Percentiles rank a stretch among this genome's conserved stretches.
phyloP scores from a whole-genome alignment of 345 rosid genomes.

The Raphanus raphanistrum region DNA sequence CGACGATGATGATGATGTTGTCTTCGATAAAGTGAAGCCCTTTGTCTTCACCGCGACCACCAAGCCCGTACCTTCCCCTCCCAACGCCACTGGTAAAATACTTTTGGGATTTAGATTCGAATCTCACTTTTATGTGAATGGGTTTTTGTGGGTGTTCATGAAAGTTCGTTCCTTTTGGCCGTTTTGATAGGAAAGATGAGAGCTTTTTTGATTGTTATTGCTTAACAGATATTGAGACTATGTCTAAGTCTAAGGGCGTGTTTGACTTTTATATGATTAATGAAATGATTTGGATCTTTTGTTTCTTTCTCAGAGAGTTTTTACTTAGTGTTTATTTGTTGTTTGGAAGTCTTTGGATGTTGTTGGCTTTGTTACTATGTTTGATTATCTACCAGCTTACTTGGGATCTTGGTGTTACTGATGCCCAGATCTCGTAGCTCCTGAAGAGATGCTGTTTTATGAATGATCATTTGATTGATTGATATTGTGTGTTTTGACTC shows the following conservation, averaged over 20 bases:
- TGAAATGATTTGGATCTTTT: background rate
- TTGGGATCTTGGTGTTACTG: background rate
- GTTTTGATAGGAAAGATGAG: background rate
- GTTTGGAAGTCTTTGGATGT: slow-evolving; percentile 13
- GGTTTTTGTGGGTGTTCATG: slow-evolving; percentile 1
- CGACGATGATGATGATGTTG: slow-evolving; percentile 30
- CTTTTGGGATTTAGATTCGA: background rate
- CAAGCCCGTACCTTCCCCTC: slow-evolving; percentile 26
- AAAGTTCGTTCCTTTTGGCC: background rate
- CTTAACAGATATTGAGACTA: background rate
- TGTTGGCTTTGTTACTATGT: slow-evolving; percentile 12
- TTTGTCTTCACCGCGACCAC: slow-evolving; percentile 52
- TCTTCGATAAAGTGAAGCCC: slow-evolving; percentile 55
- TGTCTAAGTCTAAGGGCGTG: background rate
- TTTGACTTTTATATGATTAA: background rate
- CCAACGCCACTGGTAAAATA: slow-evolving; percentile 30
- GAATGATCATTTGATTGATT: background rate
- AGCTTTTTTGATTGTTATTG: background rate
- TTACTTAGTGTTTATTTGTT: background rate
- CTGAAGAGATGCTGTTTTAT: background rate
- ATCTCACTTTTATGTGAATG: background rate
- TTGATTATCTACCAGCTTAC: slow-evolving; percentile 2
- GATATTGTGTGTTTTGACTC: slow-evolving; percentile 9
- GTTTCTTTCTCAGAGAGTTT: slow-evolving; percentile 3
- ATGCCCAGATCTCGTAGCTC: background rate